Evolutionary conservation across 129 eudicot species (phyloP), one percentile per base, ranked within the genome.

Genomic region (Apium graveolens): DNA sequence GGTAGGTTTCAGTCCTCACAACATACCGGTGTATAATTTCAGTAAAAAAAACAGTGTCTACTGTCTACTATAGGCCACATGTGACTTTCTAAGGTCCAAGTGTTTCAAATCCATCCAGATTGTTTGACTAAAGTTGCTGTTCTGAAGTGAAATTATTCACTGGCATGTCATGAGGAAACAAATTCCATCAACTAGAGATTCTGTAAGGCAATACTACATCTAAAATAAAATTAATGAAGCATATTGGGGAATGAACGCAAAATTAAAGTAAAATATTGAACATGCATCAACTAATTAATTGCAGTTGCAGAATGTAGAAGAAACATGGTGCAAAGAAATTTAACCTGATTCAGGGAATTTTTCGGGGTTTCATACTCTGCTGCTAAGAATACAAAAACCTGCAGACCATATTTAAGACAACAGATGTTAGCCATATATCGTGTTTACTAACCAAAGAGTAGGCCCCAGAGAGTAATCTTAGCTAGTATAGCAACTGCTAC

Each of bases 321-420:
- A 31, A 17, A 14, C 68, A 29, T 39, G 13, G 26, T 44, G 48
- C 32, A 32, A 27, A 75, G 21, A 27, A 26, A 77, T 12, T 78
- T 29, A 82, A 86, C 99, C 97, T 96, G 99, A 87, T 92, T 96
- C 46, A 92, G 77, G 34, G 88, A 70, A 80, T 92, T 96, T 82
- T 88, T 90, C 14, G 96, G 91, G 73, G 97, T 96, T 78, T 88
- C 91, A 84, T 96, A 96, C 83, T 96, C 99, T 17, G 99, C 99
- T 42, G 99, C 99, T 81, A 96, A 85, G 89, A 96, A 96, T 62
- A 85, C 97, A 86, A 96, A 96, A 65, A 95, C 98, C 98, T 93
- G 92, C 81, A 86, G 48, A 62, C 57, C 31, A 60, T 46, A 80
- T 75, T 31, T 27, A 31, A 78, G 73, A 79, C 37, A 75, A 48